A percentile compares a stretch with the other conserved stretches of the same genome.
Conservation (phyloP, 208 protist genomes). For the Tetramitus jugosus region DNA sequence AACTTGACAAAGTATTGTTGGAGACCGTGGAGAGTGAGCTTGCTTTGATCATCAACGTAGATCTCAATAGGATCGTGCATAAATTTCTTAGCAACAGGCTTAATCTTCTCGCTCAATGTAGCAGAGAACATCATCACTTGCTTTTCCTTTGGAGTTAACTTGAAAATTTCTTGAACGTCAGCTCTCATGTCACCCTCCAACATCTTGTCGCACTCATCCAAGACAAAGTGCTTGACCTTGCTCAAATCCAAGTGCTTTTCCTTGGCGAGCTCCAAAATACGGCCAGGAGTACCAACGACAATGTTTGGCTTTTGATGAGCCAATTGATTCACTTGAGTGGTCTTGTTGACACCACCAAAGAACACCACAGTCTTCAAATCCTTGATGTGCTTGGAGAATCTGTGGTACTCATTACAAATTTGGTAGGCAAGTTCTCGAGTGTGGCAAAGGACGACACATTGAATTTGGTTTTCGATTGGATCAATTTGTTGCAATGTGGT, state of each 20-base stretch:
- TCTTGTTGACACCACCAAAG: slow-evolving; percentile 90
- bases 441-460: slow-evolving; percentile 84
- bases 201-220: slow-evolving; percentile 98
- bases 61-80: slow-evolving; percentile 92
- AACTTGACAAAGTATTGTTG: slow-evolving; percentile 96
- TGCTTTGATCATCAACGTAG: slow-evolving; percentile 93
- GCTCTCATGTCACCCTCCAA: slow-evolving; percentile 79
- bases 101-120: slow-evolving; percentile 91
- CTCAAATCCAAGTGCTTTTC: slow-evolving; percentile 78
- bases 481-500: slow-evolving; percentile 92
- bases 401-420: slow-evolving; percentile 95
- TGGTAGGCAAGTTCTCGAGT: slow-evolving; percentile 98
- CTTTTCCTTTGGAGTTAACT: slow-evolving; percentile 89
- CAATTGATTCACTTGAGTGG: slow-evolving; percentile 44
- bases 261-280: slow-evolving; percentile 80
- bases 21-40: slow-evolving; percentile 97
- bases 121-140: slow-evolving; percentile 99
- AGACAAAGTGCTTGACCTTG: slow-evolving; percentile 93
- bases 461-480: slow-evolving; percentile 61
- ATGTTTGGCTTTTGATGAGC: slow-evolving; percentile 81
- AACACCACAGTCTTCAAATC: slow-evolving; percentile 86
- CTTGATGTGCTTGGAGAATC: slow-evolving; percentile 93
- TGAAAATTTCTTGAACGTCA: slow-evolving; percentile 96
- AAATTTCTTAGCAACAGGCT: slow-evolving; percentile 92
- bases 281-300: slow-evolving; percentile 94